Evolutionary conservation across 352 stramenopile genomes (phyloP), one percentile per base, ranked within the genome.

Genomic region (Lagenidium giganteum): DNA sequence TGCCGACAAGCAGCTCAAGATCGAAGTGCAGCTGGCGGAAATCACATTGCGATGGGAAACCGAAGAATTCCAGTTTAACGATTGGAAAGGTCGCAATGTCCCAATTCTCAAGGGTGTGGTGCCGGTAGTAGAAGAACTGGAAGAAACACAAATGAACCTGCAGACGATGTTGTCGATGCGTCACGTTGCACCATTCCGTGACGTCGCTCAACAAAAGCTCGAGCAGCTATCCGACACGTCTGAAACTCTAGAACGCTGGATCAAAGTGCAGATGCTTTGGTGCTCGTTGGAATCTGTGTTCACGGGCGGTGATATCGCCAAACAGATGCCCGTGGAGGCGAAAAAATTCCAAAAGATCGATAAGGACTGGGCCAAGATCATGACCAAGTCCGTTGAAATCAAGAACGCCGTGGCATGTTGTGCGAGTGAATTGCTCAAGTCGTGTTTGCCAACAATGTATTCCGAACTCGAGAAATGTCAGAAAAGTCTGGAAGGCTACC

Each of bases 281-380:
- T 98, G 92, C 52, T 98, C 92, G 16, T 83, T 99, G 4, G 96
- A 99, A 64, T 97, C 90, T 13, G 96, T 99, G 12, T 99, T 99
- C 43, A 98, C 95, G 3, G 96, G 95, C 31, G 96, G 96, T 43
- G 96, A 99, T 70, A 99, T 99, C 54, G 95, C 95, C 7, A 99
- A 98, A 64, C 95, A 99, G 61, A 95, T 99, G 83, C 96, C 96
- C 3, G 93, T 98, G 40, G 96, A 98, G 71, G 96, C 96, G 0
- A 98, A 98, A 49, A 98, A 98, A 57, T 99, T 98, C 68, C 80
- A 95, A 30, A 98, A 98, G 53, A 84, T 98, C 3, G 93, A 98
- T 64, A 98, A 98, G 55, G 93, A 98, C 61, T 98, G 96, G 96
- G 91, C 93, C 8, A 98, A 99, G 66, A 97, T 98, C 54, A 99